Conservation (phyloP, 345 rosid genomes). For the Euphorbia lathyris region DNA sequence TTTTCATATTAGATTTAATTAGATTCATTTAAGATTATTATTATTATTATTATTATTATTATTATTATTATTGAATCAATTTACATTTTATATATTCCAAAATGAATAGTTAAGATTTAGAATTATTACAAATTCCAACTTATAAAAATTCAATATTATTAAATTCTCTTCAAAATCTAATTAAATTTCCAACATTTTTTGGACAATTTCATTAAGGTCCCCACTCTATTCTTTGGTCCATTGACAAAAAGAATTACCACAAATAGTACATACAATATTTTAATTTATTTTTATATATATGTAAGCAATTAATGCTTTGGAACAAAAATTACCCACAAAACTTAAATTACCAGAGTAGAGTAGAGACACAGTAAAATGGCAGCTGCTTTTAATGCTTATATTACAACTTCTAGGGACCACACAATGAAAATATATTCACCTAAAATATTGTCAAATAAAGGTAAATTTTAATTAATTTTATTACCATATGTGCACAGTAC, state of each 20-base stretch:
- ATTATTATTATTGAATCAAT: no score
- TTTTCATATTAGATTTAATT: no score
- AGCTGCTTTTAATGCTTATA: background rate
- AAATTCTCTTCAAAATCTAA: no score
- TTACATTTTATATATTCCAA: no score
- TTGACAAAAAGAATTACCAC: background rate
- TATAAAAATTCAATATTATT: no score
- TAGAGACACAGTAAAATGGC: background rate
- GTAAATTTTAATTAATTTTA: background rate
- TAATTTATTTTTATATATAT: no score
- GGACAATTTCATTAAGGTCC: background rate
- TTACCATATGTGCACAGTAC: background rate
- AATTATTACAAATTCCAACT: no score
- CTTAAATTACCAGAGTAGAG: background rate
- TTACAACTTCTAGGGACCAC: background rate
- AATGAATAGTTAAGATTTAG: no score
- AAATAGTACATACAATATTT: background rate
- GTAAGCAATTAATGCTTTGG: background rate
- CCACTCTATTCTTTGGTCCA: background rate
- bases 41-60: no score
- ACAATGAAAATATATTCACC: background rate
- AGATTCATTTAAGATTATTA: no score
- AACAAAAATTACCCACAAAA: background rate
- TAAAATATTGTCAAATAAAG: background rate
- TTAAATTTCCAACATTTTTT: no score